Evolutionary conservation across 2,329 filamentous ascomycete genomes (phyloP), one percentile per base, ranked within the genome.

Genomic region (Aureobasidium sp.): DNA sequence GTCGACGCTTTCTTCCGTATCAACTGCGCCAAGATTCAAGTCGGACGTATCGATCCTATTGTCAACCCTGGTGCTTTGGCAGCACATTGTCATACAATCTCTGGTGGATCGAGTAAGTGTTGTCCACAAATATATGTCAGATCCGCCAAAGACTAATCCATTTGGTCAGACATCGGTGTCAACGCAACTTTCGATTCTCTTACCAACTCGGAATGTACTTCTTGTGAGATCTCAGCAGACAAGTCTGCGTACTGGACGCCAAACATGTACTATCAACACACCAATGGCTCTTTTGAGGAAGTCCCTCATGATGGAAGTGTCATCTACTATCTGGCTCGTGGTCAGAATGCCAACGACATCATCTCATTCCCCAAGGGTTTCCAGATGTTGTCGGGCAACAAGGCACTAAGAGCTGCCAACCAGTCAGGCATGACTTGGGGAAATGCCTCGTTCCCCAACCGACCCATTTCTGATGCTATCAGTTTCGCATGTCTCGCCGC

Each of bases 161-260:
- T 3, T 33, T 9, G 2, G 7, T 31, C 42, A 64, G 64, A 67
- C 48, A 62, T 68, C 27, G 67, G 67, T 24, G 53, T 68, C 1
- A 67, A 68, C 35, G 61, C 67, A 15, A 67, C 66, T 12, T 68
- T 63, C 40, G 53, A 64, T 14, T 63, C 45, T 35, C 50, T 69
- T n/a, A 27, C 60, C 31, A 65, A 64, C 49, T 68, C 67, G 5
- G 49, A 63, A 37, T 69, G 67, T 49, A 68, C 66, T 17, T 64
- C 61, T 68, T 75, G 73, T 66, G 70, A 73, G 56, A 67, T 74
- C 47, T 63, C 63, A 11, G 67, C 65, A 15, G 72, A 75, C 63
- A 72, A 72, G 62, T 74, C 72, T 14, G 71, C 72, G 4, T 75
- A 75, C 65, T 74, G 73, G 72, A 71, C 71, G 2, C 73, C 73